Conservation (phyloP, 345 rosid genomes). For the Arabidopsis suecica region DNA sequence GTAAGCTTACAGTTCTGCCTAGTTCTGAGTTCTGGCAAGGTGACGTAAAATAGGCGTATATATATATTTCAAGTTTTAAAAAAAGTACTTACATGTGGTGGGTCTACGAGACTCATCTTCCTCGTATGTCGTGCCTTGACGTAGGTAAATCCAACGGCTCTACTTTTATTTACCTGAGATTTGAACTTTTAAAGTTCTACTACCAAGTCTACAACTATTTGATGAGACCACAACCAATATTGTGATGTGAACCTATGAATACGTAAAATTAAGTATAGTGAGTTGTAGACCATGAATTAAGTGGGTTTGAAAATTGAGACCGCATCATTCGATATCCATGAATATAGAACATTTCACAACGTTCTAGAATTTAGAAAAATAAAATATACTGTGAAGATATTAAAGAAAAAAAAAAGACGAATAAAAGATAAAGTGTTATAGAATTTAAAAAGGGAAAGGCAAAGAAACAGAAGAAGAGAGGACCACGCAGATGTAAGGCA, state of each 20-base stretch:
- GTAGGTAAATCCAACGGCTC: conserved; percentile 17
- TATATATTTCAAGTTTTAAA: background rate
- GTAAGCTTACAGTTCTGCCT: background rate
- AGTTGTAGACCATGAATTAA: no score
- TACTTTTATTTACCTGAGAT: background rate
- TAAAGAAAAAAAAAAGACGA: background rate
- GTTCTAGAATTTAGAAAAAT: conserved; percentile 17
- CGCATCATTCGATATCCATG: conserved; percentile 7
- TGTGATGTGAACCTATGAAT: no score
- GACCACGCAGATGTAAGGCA: conserved; percentile 36
- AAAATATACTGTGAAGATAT: background rate
- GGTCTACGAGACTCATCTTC: conserved; percentile 12
- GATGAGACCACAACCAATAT: no score
- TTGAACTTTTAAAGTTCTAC: background rate
- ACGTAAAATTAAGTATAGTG: no score
- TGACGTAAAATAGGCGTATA: conserved; percentile 19
- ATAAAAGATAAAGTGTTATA: conserved; percentile 11
- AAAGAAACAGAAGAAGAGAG: conserved; percentile 25
- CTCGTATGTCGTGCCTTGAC: conserved; percentile 28
- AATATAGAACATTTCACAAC: background rate
- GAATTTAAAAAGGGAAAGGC: background rate
- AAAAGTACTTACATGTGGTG: background rate
- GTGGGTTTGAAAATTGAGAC: background rate
- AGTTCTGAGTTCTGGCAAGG: conserved; percentile 25
- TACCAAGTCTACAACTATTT: background rate